A percentile compares a stretch with the other conserved stretches of the same genome.
Conservation (phyloP, 192 early-diverging fungal genomes). For the Rhizoclosmatium sp. region DNA sequence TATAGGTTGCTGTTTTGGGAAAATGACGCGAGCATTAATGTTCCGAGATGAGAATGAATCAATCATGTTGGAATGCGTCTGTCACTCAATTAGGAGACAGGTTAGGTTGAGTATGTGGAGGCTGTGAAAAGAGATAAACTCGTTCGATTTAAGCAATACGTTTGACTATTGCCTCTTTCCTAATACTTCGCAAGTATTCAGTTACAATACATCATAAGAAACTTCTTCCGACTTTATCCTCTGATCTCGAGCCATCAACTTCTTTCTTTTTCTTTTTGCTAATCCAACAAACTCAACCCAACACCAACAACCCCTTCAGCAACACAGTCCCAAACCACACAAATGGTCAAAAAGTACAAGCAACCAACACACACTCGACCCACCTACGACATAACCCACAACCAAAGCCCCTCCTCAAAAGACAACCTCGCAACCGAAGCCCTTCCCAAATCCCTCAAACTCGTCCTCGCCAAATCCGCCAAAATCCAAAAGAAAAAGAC, state of each 20-base stretch:
- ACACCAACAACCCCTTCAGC: not conserved
- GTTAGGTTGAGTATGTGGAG: not conserved
- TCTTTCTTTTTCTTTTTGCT: conserved; percentile 13
- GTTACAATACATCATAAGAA: no score
- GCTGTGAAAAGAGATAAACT: not conserved
- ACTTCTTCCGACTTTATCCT: not conserved
- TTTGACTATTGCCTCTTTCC: no score
- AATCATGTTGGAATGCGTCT: not conserved
- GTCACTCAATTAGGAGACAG: not conserved
- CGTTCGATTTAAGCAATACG: no score
- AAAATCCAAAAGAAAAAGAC: conserved; percentile 19
- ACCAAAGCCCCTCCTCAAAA: conserved; percentile 4
- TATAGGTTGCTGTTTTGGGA: not conserved
- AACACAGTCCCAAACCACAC: not conserved
- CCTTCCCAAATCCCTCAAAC: conserved; percentile 22
- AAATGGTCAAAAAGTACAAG: conserved; percentile 32
- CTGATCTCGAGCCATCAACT: not conserved
- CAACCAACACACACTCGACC: not conserved
- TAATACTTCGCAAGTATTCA: no score
- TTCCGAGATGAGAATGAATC: not conserved
- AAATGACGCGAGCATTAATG: conserved; percentile 8
- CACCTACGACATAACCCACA: not conserved
- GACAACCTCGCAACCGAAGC: conserved; percentile 7
- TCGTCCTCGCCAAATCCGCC: not conserved
- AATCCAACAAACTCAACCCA: not conserved